Evolutionary conservation across 352 stramenopile species (phyloP).

Genomic region (Pythium rishiriense): DNA sequence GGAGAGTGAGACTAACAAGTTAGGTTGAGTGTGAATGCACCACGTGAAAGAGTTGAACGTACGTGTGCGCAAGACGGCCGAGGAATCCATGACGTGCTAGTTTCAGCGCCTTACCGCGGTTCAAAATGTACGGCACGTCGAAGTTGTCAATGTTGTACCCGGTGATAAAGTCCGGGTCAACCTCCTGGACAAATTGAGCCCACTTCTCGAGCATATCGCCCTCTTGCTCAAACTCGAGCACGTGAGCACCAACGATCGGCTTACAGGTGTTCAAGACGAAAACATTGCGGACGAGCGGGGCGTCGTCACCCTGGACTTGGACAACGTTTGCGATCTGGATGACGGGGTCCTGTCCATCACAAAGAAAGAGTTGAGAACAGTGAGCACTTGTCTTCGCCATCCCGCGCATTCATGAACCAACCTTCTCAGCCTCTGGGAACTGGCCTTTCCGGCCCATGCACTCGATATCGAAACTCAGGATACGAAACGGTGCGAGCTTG

Average conservation of each 20-base stretch:
- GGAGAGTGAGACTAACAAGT: neutral
- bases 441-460: constrained; percentile 98
- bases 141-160: constrained; percentile 99
- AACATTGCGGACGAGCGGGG: constrained; percentile 91
- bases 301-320: constrained; percentile 80
- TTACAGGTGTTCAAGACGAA: constrained; percentile 98
- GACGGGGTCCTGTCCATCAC: constrained; percentile 92
- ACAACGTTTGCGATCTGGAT: constrained; percentile 99
- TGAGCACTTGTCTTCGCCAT: neutral
- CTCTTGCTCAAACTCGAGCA: constrained; percentile 97
- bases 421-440: constrained; percentile 85
- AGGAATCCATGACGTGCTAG: constrained; percentile 77
- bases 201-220: constrained; percentile 97
- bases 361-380: neutral
- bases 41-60: constrained; percentile 28
- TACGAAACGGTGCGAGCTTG: constrained; percentile 96
- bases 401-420: neutral
- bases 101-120: constrained; percentile 94
- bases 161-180: constrained; percentile 99
- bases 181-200: constrained; percentile 93
- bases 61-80: constrained; percentile 88
- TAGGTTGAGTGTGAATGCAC: too few species aligned
- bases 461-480: constrained; percentile 99
- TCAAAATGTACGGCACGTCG: constrained; percentile 98
- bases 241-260: constrained; percentile 97